A percentile compares a stretch with the other conserved stretches of the same genome.
Evolutionary conservation across 805 yeast species (phyloP).

Genomic region (Jamesozyma jinghongensis): DNA sequence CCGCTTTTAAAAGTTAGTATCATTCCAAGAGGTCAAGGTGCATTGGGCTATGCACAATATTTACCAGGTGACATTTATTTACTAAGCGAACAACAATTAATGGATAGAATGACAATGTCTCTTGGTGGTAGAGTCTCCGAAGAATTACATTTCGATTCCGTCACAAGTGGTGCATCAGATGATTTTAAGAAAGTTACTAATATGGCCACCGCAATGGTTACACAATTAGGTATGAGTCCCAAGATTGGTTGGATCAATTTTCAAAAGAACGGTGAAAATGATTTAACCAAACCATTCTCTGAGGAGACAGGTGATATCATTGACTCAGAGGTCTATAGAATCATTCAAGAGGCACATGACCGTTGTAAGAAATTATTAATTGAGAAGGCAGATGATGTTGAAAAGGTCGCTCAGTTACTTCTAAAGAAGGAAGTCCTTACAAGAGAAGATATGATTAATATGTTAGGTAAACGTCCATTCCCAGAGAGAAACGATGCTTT

Average conservation of each 20-base stretch:
- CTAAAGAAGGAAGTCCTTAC: conserved; percentile 82
- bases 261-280: conserved; percentile 59
- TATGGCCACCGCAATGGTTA: conserved; percentile 90
- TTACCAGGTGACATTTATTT: conserved; percentile 88
- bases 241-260: conserved; percentile 75
- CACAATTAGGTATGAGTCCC: conserved; percentile 82
- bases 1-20: conserved; percentile 93
- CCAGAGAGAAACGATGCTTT: conserved; percentile 86
- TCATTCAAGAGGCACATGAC: conserved; percentile 66
- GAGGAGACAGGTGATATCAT: conserved; percentile 76
- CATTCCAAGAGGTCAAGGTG: conserved; percentile 95
- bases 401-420: conserved; percentile 77
- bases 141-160: conserved; percentile 84
- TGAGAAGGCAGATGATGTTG: conserved; percentile 68
- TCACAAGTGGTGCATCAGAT: conserved; percentile 92
- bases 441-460: conserved; percentile 84
- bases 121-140: conserved; percentile 96
- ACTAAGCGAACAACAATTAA: conserved; percentile 64
- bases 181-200: conserved; percentile 93
- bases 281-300: conserved; percentile 77
- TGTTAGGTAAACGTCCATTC: conserved; percentile 88
- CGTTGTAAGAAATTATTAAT: conserved; percentile 59
- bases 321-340: conserved; percentile 73
- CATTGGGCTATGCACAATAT: conserved; percentile 95
- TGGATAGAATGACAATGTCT: conserved; percentile 92